These are phyloP conservation scores for Kalanchoe fedtschenkoi DNA, from an alignment of 164 flowering plant genomes.

Conservation along the genomic window DNA sequence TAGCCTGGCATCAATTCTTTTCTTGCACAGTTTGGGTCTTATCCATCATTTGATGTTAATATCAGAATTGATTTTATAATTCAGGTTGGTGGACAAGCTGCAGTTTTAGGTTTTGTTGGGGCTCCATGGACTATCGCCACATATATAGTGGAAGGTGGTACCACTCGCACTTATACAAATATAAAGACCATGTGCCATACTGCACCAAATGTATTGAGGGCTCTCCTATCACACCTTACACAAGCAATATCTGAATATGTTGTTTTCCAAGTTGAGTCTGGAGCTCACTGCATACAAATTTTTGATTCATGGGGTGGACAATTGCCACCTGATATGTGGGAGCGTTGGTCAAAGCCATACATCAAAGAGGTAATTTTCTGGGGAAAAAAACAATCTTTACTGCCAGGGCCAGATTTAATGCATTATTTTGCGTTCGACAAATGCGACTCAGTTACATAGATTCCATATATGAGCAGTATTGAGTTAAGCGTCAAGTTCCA, in stretches of 20 bases:
- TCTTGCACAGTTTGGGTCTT: background rate
- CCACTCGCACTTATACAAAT: constrained; percentile 76
- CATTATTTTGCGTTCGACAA: background rate
- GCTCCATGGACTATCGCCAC: constrained; percentile 99
- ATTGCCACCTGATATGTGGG: constrained; percentile 95
- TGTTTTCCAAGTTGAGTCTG: constrained; percentile 78
- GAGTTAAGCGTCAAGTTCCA: no score
- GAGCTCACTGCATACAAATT: constrained; percentile 93
- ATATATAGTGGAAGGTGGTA: constrained; percentile 90
- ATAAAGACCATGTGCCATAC: constrained; percentile 95
- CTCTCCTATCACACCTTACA: constrained; percentile 77
- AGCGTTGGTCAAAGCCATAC: constrained; percentile 86
- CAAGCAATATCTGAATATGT: constrained; percentile 75
- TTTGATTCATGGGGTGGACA: constrained; percentile 99
- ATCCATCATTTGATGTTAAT: background rate
- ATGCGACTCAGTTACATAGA: background rate
- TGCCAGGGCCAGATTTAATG: no score
- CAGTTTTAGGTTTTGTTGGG: constrained; percentile 93
- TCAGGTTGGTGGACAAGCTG: constrained; percentile 79
- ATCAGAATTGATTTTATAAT: constrained; percentile 3
- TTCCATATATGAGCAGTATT: background rate
- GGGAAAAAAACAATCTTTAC: background rate
- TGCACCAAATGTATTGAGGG: constrained; percentile 67
- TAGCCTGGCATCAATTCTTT: background rate
- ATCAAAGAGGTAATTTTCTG: constrained; percentile 51